Conservation (phyloP, 2,329 filamentous ascomycete species). For the Fusarium sp. region DNA sequence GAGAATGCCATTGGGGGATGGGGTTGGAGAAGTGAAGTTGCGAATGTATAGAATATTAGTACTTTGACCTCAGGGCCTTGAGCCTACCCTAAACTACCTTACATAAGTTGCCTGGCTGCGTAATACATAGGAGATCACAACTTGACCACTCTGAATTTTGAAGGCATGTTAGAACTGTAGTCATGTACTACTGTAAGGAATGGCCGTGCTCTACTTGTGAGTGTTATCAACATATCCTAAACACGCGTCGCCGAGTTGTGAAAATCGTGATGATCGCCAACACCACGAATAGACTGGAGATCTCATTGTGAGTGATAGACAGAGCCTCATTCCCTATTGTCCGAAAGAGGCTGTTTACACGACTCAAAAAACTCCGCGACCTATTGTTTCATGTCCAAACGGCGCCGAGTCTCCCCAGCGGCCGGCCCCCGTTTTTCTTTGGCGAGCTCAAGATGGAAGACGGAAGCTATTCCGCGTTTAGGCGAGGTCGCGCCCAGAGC, state of each 20-base stretch:
- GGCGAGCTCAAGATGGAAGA: background rate
- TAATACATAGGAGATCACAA: background rate
- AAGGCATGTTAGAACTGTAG: background rate
- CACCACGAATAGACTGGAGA: background rate
- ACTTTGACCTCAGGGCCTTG: background rate
- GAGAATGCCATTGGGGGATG: slow-evolving; percentile 35
- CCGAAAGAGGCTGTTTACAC: slow-evolving; percentile 1
- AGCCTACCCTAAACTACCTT: slow-evolving; percentile 1
- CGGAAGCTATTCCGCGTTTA: slow-evolving; percentile 41
- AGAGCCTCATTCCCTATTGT: background rate
- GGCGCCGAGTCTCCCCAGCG: background rate
- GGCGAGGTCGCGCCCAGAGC: slow-evolving; percentile 37
- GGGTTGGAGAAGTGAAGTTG: slow-evolving; percentile 43
- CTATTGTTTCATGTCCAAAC: slow-evolving; percentile 30
- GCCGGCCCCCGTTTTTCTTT: background rate
- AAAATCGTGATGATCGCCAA: background rate
- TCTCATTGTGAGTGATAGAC: background rate
- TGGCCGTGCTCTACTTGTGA: background rate
- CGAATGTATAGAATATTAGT: slow-evolving; percentile 25
- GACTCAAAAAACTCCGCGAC: background rate
- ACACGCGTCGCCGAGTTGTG: background rate
- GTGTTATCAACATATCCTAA: background rate
- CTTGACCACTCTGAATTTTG: background rate
- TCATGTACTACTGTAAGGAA: background rate
- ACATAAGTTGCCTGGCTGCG: background rate